Evolutionary conservation across 805 yeast genomes (phyloP), one percentile per base, ranked within the genome.

Genomic region (Wickerhamiella australiensis): DNA sequence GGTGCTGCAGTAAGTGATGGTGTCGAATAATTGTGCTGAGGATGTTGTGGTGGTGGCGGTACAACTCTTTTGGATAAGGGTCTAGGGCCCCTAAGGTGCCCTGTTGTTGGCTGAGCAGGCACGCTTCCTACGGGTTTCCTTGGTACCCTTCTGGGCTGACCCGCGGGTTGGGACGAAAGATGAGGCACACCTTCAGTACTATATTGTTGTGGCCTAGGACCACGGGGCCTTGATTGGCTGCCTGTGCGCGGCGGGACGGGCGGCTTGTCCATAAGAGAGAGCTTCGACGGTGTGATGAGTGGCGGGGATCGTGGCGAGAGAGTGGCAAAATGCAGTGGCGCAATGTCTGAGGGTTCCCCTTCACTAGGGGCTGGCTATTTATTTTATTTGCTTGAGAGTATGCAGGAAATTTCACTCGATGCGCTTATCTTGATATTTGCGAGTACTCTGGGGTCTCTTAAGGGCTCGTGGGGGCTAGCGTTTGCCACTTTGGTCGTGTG

Each of bases 181-280:
- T 25, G 18, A 23, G 29, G 29, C 13, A 15, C 54, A 48, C 49
- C 51, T 22, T 44, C 44, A 2, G 48, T 15, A 8, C 47, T 49
- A 4, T 53, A 49, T 6, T 57, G 59, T 36, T 55, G 56, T 2
- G 59, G 59, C 9, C 59, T 50, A 15, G 59, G 59, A 11, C 59
- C 59, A 11, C 51, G 37, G 5, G 58, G 58, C 57, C 54, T 54
- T 25, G 22, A 13, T 22, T 9, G 25, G 18, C 36, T 13, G 26
- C 27, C 47, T 8, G 21, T 22, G 7, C 44, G 29, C 18, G 44
- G 31, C 31, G 44, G 44, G 11, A 41, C 31, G 9, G 44, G 44
- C 17, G 44, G 44, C 31, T 22, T 22, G 29, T 41, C 38, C 38
- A 33, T 33, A 11, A n/a, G 38, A 33, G 18, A 5, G 38, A 33